Evolutionary conservation across 305 asterid genomes (phyloP).

Genomic region (Fraxinus angustifolia): DNA sequence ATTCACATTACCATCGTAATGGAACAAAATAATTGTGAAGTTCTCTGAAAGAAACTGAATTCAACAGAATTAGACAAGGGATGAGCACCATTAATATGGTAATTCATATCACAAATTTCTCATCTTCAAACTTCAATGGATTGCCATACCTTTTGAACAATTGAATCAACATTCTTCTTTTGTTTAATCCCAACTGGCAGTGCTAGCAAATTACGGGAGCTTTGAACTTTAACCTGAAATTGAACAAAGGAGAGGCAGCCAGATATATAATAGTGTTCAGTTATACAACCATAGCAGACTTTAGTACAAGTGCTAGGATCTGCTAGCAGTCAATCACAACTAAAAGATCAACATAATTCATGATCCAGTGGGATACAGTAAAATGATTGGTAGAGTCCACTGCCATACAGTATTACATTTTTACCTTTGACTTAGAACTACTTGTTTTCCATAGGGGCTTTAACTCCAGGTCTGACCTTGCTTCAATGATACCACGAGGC

Average conservation of each 20-base stretch:
- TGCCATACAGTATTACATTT: constrained; percentile 7
- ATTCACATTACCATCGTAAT: constrained; percentile 84
- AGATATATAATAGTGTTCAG: not conserved
- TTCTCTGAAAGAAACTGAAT: constrained; percentile 92
- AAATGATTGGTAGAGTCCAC: constrained; percentile 7
- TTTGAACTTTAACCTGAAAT: constrained; percentile 44
- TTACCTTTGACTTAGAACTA: constrained; percentile 67
- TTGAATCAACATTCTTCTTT: constrained; percentile 66
- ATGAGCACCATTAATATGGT: constrained; percentile 14
- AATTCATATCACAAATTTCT: not conserved
- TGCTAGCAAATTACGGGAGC: constrained; percentile 64
- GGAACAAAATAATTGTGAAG: constrained; percentile 82
- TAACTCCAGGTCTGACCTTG: constrained; percentile 80
- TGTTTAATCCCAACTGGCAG: constrained; percentile 94
- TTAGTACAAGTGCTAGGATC: not conserved
- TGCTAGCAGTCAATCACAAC: constrained; percentile 3
- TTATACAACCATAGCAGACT: constrained; percentile 1
- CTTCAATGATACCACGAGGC: constrained; percentile 78
- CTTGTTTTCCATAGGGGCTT: constrained; percentile 81
- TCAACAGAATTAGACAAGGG: constrained; percentile 26
- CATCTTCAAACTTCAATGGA: constrained; percentile 21
- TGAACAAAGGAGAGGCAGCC: constrained; percentile 8
- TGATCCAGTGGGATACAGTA: not conserved
- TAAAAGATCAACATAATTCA: not conserved
- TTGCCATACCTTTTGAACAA: constrained; percentile 62